Base-by-base conservation (phyloP, 2,329 filamentous ascomycete species). In the Thielaviopsis ethacetica region DNA sequence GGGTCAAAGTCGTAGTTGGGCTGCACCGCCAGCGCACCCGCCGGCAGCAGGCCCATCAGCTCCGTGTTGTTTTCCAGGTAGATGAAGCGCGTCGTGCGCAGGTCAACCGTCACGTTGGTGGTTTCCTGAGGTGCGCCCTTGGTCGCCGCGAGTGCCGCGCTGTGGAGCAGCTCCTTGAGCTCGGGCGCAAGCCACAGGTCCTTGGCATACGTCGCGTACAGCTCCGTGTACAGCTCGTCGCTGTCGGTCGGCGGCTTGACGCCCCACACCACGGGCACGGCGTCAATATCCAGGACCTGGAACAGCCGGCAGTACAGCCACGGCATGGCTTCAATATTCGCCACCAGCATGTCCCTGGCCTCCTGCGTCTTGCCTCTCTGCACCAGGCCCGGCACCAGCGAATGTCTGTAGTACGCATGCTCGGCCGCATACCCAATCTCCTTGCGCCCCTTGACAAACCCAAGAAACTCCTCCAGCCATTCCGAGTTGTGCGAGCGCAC, bases 261-360 rank as follows among this genome's bases (percentile, higher is more conserved):
- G 56, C 88, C 91, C 91, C 93, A 97, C 34, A 97, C 80, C 0
- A 83, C 80, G 38, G 84, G 84, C 1, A 93, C 91, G 7, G 88
- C 71, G 64, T 89, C 85, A 30, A 96, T 76, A 63, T 85, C 83
- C 26, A 97, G 75, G 54, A 88, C 86, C 65, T 87, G 84, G 68
- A 91, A 93, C 3, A 98, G 74, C 22, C 83, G 77, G 58, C 81
- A 83, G 65, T 91, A 90, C 2, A 96, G 76, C 89, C 91, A 98
- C 0, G 93, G 91, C 57, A 89, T 81, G 27, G 75, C 75, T 59
- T 81, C 76, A 68, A 96, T 86, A 1, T 88, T 86, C 7, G 76
- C 73, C 5, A 76, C 74, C 7, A 97, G 76, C 6, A 82, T 72
- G 57, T 78, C 75, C 62, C 83, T 80, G 38, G 87, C 86, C 53